A percentile compares a stretch with the other conserved stretches of the same genome.
Conservation (phyloP, 1,139 yeast genomes). For the Saccharomycopsis hybrid region DNA sequence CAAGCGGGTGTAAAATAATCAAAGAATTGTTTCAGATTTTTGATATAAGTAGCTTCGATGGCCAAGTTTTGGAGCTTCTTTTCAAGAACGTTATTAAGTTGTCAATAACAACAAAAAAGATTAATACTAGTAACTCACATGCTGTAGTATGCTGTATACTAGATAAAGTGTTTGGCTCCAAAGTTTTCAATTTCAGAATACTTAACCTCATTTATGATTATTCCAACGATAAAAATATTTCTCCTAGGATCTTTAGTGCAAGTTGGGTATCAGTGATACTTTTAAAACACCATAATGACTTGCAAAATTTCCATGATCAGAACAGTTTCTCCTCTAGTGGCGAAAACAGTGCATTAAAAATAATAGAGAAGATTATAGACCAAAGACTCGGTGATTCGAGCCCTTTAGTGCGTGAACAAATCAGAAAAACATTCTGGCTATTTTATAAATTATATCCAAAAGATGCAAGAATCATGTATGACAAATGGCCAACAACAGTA, state of each 20-base stretch:
- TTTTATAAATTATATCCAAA: constrained; percentile 44
- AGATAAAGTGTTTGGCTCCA: constrained; percentile 42
- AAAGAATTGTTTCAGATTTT: constrained; percentile 56
- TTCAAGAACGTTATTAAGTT: constrained; percentile 54
- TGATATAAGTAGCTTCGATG: constrained; percentile 46
- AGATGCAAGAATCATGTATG: constrained; percentile 34
- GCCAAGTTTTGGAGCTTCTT: constrained; percentile 50
- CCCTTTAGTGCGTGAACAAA: constrained; percentile 70
- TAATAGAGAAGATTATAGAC: constrained; percentile 44
- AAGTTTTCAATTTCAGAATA: constrained; percentile 35
- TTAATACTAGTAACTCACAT: constrained; percentile 72
- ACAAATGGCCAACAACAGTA: constrained; percentile 40
- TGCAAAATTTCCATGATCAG: constrained; percentile 26
- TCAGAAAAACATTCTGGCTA: constrained; percentile 72
- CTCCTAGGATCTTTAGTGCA: constrained; percentile 65
- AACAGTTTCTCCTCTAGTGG: constrained; percentile 18
- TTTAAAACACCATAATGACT: constrained; percentile 40
- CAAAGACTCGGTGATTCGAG: constrained; percentile 75
- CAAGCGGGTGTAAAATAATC: constrained; percentile 70
- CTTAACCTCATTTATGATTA: constrained; percentile 48
- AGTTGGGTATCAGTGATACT: constrained; percentile 64
- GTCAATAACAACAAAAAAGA: constrained; percentile 70
- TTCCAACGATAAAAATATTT: constrained; percentile 60
- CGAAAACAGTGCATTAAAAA: constrained; percentile 37
- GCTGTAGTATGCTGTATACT: constrained; percentile 59